Percentiles rank a stretch among this genome's conserved stretches.
Evolutionary conservation across 148 eudicot species (phyloP).

Genomic region (Vaccinium myrtillus): DNA sequence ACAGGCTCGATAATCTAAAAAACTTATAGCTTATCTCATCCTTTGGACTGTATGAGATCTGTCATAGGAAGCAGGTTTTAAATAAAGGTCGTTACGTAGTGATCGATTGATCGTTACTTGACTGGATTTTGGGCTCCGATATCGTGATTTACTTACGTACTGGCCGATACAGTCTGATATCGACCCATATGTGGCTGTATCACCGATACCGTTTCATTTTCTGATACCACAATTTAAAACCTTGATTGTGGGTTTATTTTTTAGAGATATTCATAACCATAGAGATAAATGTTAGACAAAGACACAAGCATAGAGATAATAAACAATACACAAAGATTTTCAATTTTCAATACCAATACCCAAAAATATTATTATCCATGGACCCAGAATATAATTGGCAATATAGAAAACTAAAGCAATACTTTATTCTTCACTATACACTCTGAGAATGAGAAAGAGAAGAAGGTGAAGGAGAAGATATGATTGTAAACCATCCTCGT

Average conservation of each 20-base stretch:
- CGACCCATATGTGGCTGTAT: too few species aligned
- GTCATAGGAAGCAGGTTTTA: background rate
- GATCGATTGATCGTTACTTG: too few species aligned
- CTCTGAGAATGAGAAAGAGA: background rate
- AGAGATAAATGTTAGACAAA: background rate
- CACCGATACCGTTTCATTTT: too few species aligned
- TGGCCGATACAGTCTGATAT: too few species aligned
- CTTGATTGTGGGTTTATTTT: background rate
- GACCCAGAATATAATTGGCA: background rate
- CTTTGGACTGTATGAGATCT: background rate
- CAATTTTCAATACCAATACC: background rate
- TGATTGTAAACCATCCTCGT: background rate
- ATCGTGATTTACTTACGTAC: too few species aligned
- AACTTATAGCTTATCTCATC: background rate
- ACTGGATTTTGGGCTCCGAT: too few species aligned
- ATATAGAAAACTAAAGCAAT: background rate
- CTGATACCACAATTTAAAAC: too few species aligned
- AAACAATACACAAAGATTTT: background rate
- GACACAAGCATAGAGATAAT: background rate
- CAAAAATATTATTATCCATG: background rate
- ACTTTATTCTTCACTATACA: conserved; percentile 2
- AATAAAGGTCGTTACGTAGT: too few species aligned
- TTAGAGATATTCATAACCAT: background rate
- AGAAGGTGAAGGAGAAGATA: background rate
- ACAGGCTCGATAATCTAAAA: too few species aligned